A percentile compares a stretch with the other conserved stretches of the same genome.
These are phyloP conservation scores for Miamiensis avidus DNA, from an alignment of 169 alveolate species.

Conservation along the genomic window DNA sequence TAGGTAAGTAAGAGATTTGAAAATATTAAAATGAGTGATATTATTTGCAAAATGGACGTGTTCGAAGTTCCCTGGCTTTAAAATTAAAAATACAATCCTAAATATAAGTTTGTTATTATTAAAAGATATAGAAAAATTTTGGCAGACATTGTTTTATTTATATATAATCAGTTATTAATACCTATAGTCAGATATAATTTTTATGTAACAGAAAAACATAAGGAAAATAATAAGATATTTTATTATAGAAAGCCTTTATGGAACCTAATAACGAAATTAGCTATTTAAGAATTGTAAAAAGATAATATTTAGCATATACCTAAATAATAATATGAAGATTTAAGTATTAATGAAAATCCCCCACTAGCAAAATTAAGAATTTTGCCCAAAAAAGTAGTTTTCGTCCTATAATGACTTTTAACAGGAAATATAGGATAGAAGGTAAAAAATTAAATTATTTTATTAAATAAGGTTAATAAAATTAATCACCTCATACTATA, in stretches of 20 bases:
- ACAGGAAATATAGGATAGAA: constrained; percentile 24
- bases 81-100: neutral
- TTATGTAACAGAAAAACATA: constrained; percentile 43
- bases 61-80: constrained; percentile 31
- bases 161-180: constrained; percentile 16
- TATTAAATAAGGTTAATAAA: too few species aligned
- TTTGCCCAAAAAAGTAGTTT: constrained; percentile 41
- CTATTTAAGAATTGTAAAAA: constrained; percentile 11
- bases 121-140: constrained; percentile 14
- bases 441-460: constrained; percentile 16
- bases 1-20: constrained; percentile 29
- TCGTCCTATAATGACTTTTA: constrained; percentile 45
- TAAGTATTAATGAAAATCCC: constrained; percentile 3
- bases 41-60: constrained; percentile 28
- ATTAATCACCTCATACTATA: too few species aligned
- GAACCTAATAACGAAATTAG: constrained; percentile 25
- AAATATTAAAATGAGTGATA: constrained; percentile 31
- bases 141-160: constrained; percentile 4
- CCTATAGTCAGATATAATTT: constrained; percentile 47
- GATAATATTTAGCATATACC: neutral
- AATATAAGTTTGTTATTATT: constrained; percentile 2
- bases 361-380: constrained; percentile 40
- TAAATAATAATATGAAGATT: constrained; percentile 6
- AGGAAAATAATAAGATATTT: constrained; percentile 34
- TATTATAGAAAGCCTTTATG: constrained; percentile 45